Percentiles rank a stretch among this genome's conserved stretches.
These are phyloP conservation scores for Leccinum barrowsii DNA, from an alignment of 768 basidiomycete species.

Conservation along the genomic window DNA sequence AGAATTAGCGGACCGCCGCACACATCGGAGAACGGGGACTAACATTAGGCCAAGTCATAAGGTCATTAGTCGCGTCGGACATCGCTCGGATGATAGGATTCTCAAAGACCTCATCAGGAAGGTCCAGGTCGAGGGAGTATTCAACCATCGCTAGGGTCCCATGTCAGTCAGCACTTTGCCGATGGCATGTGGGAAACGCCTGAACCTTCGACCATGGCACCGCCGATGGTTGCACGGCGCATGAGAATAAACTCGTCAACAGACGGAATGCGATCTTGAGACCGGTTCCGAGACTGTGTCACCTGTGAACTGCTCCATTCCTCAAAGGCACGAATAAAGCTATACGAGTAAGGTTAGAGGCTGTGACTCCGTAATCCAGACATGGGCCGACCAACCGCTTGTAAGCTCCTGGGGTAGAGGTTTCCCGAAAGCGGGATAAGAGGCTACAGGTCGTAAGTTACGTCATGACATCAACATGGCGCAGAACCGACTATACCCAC, in stretches of 20 bases:
- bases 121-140: constrained; percentile 36
- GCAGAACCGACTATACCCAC: constrained; percentile 20
- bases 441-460: constrained; percentile 22
- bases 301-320: constrained; percentile 36
- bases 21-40: constrained; percentile 13
- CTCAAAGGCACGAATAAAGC: constrained; percentile 35
- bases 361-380: not conserved
- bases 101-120: constrained; percentile 36
- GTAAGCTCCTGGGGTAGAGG: constrained; percentile 36
- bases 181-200: not conserved
- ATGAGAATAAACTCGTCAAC: constrained; percentile 38
- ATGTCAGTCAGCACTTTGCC: not conserved
- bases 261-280: constrained; percentile 34
- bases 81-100: constrained; percentile 32
- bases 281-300: constrained; percentile 33
- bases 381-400: constrained; percentile 21
- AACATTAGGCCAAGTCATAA: constrained; percentile 42
- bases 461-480: constrained; percentile 7
- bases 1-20: constrained; percentile 10
- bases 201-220: constrained; percentile 37
- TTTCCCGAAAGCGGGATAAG: constrained; percentile 33
- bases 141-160: constrained; percentile 32
- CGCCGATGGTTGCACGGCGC: constrained; percentile 36
- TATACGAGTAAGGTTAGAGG: constrained; percentile 10
- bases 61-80: constrained; percentile 39